A percentile compares a stretch with the other conserved stretches of the same genome.
Conservation (phyloP, 2,329 filamentous ascomycete species). For the Dryadomyces quercus-mongolicae region DNA sequence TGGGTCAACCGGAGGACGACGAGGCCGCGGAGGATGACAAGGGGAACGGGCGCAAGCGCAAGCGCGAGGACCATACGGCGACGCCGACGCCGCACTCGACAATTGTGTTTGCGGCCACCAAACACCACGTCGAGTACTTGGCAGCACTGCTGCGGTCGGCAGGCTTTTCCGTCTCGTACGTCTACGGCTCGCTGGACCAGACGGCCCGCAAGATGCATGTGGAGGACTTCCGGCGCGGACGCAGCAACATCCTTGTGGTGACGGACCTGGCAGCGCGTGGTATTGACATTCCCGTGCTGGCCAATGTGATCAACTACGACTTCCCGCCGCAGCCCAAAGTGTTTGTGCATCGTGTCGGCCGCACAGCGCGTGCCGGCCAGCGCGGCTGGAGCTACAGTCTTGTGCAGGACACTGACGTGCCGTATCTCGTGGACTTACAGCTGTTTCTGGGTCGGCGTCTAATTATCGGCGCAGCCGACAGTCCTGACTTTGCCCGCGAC, state of each 20-base stretch:
- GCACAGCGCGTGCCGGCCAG: conserved; percentile 87
- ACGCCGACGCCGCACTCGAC: conserved; percentile 84
- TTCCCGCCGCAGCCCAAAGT: conserved; percentile 95
- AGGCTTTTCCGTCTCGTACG: conserved; percentile 85
- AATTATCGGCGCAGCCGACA: conserved; percentile 48
- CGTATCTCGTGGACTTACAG: conserved; percentile 87
- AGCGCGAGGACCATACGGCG: conserved; percentile 48
- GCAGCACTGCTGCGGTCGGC: conserved; percentile 64
- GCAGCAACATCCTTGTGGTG: conserved; percentile 83
- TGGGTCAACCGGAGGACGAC: conserved; percentile 43
- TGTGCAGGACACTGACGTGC: conserved; percentile 74
- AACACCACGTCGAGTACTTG: conserved; percentile 95
- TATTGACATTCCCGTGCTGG: conserved; percentile 92
- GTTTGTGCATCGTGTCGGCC: conserved; percentile 89
- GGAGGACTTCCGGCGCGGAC: conserved; percentile 73
- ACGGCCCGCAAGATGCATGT: conserved; percentile 87
- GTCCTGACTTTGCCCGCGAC: conserved; percentile 55
- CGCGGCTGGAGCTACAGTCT: conserved; percentile 93
- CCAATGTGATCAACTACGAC: conserved; percentile 98
- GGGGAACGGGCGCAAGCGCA: conserved; percentile 43
- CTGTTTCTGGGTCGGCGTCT: conserved; percentile 83
- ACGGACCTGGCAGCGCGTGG: conserved; percentile 94
- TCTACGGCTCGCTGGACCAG: conserved; percentile 90
- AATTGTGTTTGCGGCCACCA: conserved; percentile 88
- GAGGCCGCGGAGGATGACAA: conserved; percentile 19